Conservation (phyloP, 345 rosid genomes). For the Eucalyptus curtisii region DNA sequence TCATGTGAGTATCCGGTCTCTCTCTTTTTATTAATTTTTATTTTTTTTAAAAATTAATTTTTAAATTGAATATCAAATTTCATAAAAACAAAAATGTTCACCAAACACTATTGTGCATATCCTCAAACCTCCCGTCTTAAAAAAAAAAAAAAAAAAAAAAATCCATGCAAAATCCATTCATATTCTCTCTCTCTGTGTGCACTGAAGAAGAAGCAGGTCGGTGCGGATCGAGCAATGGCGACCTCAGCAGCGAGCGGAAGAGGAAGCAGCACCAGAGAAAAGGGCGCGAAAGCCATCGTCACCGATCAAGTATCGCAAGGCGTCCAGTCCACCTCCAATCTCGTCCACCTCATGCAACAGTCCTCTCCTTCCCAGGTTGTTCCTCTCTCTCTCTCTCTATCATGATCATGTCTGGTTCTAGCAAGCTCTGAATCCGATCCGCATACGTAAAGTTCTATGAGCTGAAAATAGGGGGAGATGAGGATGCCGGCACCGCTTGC, state of each 20-base stretch:
- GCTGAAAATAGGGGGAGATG: background rate
- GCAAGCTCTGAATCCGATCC: background rate
- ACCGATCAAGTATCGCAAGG: constrained; percentile 74
- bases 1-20: rapidly evolving
- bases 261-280: constrained; percentile 24
- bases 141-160: too few relatives aligned
- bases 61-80: too few relatives aligned
- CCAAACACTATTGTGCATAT: too few relatives aligned
- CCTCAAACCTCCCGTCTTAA: too few relatives aligned
- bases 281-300: constrained; percentile 56
- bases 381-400: background rate
- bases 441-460: background rate
- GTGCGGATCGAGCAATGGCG: constrained; percentile 2
- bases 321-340: constrained; percentile 69
- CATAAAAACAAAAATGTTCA: too few relatives aligned
- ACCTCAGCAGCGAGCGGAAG: background rate
- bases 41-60: too few relatives aligned
- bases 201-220: background rate
- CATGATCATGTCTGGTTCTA: background rate
- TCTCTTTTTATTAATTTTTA: too few relatives aligned
- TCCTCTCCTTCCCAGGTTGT: constrained; percentile 65
- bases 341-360: constrained; percentile 72
- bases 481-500: background rate
- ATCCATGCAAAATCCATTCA: too few relatives aligned
- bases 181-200: background rate